These are phyloP conservation scores for Pichia gijzeniarum DNA, from an alignment of 805 yeast genomes.

Conservation along the genomic window DNA sequence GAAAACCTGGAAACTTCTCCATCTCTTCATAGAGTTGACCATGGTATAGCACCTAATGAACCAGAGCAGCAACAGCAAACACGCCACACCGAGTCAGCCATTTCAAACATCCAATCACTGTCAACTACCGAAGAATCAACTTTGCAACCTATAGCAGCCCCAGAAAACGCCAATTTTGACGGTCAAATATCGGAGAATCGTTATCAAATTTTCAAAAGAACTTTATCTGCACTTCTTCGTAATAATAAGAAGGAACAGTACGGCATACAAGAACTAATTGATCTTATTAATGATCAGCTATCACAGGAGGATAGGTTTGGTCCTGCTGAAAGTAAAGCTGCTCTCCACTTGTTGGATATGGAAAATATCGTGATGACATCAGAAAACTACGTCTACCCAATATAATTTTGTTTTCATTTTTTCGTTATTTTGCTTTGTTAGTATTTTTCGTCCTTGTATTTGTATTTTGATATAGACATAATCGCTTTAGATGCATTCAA, in stretches of 20 bases:
- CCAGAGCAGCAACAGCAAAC: neutral
- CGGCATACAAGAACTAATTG: conserved; percentile 21
- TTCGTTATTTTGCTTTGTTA: neutral
- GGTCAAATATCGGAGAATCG: conserved; percentile 46
- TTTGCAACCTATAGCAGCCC: conserved; percentile 14
- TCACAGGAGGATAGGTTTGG: conserved; percentile 43
- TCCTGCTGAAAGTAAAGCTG: conserved; percentile 38
- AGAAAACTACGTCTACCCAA: conserved; percentile 44
- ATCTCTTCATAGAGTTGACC: neutral
- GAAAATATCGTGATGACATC: conserved; percentile 43
- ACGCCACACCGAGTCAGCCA: conserved; percentile 7
- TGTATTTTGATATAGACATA: neutral
- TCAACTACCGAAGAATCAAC: conserved; percentile 12
- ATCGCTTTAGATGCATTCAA: too few relatives aligned
- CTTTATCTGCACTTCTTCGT: conserved; percentile 39
- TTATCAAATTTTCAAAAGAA: conserved; percentile 38
- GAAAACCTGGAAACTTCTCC: conserved; percentile 17
- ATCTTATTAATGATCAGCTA: conserved; percentile 22
- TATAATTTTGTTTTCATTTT: conserved; percentile 18
- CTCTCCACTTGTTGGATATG: conserved; percentile 36
- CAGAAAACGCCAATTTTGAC: conserved; percentile 15
- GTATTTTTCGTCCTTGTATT: conserved; percentile 5
- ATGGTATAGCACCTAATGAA: neutral
- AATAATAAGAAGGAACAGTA: conserved; percentile 34
- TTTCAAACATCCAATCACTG: neutral